These are phyloP conservation scores for Neurospora intermedia DNA, from an alignment of 495 filamentous ascomycete genomes.

Conservation along the genomic window DNA sequence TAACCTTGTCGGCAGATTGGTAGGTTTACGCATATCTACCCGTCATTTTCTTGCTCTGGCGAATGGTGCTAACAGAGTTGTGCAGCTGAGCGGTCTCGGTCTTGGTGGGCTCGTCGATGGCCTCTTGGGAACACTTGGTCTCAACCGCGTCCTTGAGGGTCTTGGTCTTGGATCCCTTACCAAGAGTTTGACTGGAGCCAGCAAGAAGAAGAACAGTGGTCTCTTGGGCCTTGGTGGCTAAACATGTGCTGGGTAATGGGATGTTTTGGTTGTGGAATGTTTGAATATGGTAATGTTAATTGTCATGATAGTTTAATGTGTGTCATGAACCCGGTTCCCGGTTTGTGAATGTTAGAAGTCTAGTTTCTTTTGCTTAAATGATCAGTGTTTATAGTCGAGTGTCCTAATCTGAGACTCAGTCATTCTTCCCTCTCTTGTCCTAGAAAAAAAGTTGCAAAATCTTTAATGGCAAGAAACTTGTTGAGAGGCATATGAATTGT, in stretches of 20 bases:
- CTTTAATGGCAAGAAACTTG: neutral
- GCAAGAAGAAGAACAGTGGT: slow-evolving; percentile 28
- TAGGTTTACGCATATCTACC: slow-evolving; percentile 14
- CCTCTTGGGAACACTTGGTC: slow-evolving; percentile 67
- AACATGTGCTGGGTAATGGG: neutral
- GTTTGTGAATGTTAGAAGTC: too few species aligned
- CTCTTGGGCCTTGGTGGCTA: slow-evolving; percentile 19
- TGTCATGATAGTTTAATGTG: neutral
- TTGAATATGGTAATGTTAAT: neutral
- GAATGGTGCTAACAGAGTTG: slow-evolving; percentile 5
- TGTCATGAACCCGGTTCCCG: too few species aligned
- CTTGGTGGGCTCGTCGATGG: slow-evolving; percentile 72
- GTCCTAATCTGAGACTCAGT: neutral
- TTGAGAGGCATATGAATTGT: neutral
- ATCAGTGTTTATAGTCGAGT: neutral
- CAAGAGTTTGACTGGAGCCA: slow-evolving; percentile 34
- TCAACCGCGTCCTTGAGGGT: slow-evolving; percentile 64
- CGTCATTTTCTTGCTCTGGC: neutral
- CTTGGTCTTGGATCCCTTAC: slow-evolving; percentile 55
- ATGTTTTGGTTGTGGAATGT: neutral
- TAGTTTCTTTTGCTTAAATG: neutral
- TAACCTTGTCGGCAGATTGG: slow-evolving; percentile 62
- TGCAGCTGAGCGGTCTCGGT: slow-evolving; percentile 64
- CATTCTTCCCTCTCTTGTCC: neutral
- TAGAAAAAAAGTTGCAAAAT: neutral